These are phyloP conservation scores for Kwoniella sp. DNA, from an alignment of 768 basidiomycete genomes.

Conservation along the genomic window DNA sequence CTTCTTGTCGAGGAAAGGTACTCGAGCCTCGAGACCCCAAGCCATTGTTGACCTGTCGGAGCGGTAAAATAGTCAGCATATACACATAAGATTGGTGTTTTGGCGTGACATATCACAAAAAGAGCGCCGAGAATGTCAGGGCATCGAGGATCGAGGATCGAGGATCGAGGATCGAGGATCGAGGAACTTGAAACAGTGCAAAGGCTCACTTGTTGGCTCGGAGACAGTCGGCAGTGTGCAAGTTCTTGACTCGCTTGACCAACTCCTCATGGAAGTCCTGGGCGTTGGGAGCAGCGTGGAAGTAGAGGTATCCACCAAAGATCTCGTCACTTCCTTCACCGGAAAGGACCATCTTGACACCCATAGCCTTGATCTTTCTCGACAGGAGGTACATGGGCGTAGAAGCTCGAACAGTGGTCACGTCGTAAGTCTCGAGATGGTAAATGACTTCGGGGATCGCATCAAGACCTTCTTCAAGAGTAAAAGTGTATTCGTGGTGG, in stretches of 20 bases:
- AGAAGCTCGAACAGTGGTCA: conserved; percentile 94
- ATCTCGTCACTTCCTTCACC: conserved; percentile 99
- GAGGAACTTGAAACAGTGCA: too few species aligned
- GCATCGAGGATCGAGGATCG: too few species aligned
- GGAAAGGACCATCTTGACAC: conserved; percentile 98
- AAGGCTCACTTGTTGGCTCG: conserved; percentile 96
- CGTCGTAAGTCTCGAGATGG: conserved; percentile 98
- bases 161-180: too few species aligned
- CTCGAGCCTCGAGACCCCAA: conserved; percentile 97
- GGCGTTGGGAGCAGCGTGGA: conserved; percentile 92
- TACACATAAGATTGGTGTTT: neutral
- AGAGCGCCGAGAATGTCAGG: too few species aligned
- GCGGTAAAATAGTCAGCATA: conserved; percentile 12
- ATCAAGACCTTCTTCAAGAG: conserved; percentile 95
- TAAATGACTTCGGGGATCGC: conserved; percentile 97
- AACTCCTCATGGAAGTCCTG: conserved; percentile 91
- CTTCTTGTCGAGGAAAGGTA: conserved; percentile 95
- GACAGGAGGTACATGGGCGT: conserved; percentile 99
- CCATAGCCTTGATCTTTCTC: conserved; percentile 99
- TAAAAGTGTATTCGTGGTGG: conserved; percentile 97
- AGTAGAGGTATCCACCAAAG: conserved; percentile 97
- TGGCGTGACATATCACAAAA: too few species aligned
- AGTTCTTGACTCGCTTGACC: conserved; percentile 91
- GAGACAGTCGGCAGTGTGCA: conserved; percentile 95
- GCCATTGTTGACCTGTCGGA: conserved; percentile 86